phyloP scores from a whole-genome alignment of 2,329 filamentous ascomycete genomes.

The Geosmithia putterillii region DNA sequence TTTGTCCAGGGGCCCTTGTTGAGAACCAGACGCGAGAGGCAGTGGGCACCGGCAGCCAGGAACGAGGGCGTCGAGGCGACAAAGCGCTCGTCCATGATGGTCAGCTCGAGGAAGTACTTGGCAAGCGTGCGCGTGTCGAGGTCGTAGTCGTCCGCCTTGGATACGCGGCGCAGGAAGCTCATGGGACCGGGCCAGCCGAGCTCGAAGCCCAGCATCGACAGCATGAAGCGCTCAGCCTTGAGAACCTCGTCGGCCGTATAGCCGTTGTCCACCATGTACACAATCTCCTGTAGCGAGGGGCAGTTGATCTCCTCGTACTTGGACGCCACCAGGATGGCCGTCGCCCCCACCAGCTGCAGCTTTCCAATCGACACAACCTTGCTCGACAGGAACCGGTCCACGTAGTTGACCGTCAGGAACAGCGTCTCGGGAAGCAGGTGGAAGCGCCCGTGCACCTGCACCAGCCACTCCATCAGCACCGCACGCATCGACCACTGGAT shows the following conservation, averaged over 20 bases:
- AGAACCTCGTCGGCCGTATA: conserved; percentile 87
- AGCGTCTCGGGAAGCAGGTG: conserved; percentile 84
- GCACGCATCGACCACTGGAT: conserved; percentile 99
- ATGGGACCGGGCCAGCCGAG: conserved; percentile 97
- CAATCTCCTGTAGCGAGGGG: conserved; percentile 86
- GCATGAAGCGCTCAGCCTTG: conserved; percentile 96
- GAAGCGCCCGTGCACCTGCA: conserved; percentile 92
- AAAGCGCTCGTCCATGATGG: conserved; percentile 96
- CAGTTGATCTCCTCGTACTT: conserved; percentile 99
- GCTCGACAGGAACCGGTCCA: conserved; percentile 87
- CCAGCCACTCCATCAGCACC: conserved; percentile 94
- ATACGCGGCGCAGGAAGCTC: conserved; percentile 93
- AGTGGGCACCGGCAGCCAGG: conserved; percentile 82
- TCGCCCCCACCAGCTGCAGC: conserved; percentile 90
- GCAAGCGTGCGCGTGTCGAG: conserved; percentile 87
- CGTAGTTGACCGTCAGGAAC: conserved; percentile 91
- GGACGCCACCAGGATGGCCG: conserved; percentile 86
- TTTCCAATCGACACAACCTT: conserved; percentile 94
- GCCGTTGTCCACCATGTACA: conserved; percentile 94
- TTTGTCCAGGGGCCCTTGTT: conserved; percentile 84
- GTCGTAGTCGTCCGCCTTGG: conserved; percentile 97
- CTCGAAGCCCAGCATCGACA: conserved; percentile 91
- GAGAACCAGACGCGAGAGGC: conserved; percentile 76
- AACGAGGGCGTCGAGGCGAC: conserved; percentile 86
- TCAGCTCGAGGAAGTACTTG: conserved; percentile 96